Base-by-base conservation (phyloP, 2,329 filamentous ascomycete species). In the Taxawa tesnikishii region DNA sequence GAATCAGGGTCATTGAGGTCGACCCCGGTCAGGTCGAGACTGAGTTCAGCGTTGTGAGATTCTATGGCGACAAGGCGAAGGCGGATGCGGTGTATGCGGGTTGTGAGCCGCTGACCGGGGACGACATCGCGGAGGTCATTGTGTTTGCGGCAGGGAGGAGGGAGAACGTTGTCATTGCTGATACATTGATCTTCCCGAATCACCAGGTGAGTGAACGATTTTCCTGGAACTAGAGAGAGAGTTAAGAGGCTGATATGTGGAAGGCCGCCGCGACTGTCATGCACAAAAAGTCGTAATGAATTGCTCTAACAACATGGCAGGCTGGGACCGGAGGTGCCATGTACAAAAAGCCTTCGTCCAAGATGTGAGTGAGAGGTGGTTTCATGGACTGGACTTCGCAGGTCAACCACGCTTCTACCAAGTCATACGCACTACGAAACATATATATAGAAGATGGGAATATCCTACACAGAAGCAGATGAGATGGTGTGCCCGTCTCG, bases 11-110 rank as follows among this genome's bases (percentile, higher is more conserved):
- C 39, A 93, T 94, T 40, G 82, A 84, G 56, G 70, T 94, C 48
- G 87, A 94, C 49, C 87, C 87, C 0, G 87, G 87, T 15, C 85
- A 93, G 60, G 85, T 94, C 28, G 84, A 94, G 67, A 94, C 87
- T 27, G 83, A 94, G 54, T 94, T 94, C 59, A 88, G 81, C 3
- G 66, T 94, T 12, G 82, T 94, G 26, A 70, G 87, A 39, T 94
- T 90, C 56, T 77, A 83, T 41, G 87, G 87, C 4, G 87, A 94
- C 55, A 87, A 87, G 65, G 54, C 68, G 38, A 93, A 93, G 66
- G 87, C 87, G 4, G 82, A 90, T 63, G 81, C 83, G 31, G 84
- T 94, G 32, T 94, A 94, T 56, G 75, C 77, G 77, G 79, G 78
- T 31, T 78, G 73, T 44, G 81, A 92, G 43, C 85, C 87, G 25